Evolutionary conservation across 768 basidiomycete genomes (phyloP).

Genomic region (Boletus edulis): DNA sequence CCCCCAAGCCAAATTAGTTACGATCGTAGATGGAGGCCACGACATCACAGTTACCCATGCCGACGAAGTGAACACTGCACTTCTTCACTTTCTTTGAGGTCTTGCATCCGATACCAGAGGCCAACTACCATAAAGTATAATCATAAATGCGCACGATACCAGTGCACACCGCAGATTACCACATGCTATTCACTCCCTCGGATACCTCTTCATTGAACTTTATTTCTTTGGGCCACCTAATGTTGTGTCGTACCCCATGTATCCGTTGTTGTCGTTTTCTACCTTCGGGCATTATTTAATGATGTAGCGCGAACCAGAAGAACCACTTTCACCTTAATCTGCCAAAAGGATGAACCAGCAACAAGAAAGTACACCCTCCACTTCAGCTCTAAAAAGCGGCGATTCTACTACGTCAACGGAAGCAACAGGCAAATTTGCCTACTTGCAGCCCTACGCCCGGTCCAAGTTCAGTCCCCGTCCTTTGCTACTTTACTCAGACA

Average conservation of each 20-base stretch:
- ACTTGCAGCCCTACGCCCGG: slow-evolving; percentile 28
- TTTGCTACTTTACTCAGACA: not conserved
- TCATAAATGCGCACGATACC: not conserved
- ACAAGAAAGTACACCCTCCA: not conserved
- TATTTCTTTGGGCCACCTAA: not conserved
- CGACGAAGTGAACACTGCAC: slow-evolving; percentile 27
- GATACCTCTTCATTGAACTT: not conserved
- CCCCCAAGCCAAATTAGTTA: slow-evolving; percentile 29
- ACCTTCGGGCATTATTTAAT: not conserved
- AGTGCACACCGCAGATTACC: not conserved
- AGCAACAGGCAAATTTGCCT: slow-evolving; percentile 24
- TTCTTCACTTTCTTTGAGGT: slow-evolving; percentile 27
- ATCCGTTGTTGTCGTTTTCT: slow-evolving; percentile 10
- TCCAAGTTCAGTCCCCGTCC: slow-evolving; percentile 29
- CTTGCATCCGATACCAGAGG: not conserved
- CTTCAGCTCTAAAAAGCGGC: not conserved
- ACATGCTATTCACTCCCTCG: not conserved
- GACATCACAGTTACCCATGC: slow-evolving; percentile 34
- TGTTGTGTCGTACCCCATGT: slow-evolving; percentile 1
- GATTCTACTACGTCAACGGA: slow-evolving; percentile 1
- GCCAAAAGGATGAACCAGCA: slow-evolving; percentile 6
- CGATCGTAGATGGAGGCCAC: slow-evolving; percentile 29
- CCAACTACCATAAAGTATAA: not conserved
- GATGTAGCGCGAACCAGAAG: slow-evolving; percentile 4
- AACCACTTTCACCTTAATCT: not conserved